These are phyloP conservation scores for Boletales sp. DNA, from an alignment of 768 basidiomycete genomes.

Conservation along the genomic window DNA sequence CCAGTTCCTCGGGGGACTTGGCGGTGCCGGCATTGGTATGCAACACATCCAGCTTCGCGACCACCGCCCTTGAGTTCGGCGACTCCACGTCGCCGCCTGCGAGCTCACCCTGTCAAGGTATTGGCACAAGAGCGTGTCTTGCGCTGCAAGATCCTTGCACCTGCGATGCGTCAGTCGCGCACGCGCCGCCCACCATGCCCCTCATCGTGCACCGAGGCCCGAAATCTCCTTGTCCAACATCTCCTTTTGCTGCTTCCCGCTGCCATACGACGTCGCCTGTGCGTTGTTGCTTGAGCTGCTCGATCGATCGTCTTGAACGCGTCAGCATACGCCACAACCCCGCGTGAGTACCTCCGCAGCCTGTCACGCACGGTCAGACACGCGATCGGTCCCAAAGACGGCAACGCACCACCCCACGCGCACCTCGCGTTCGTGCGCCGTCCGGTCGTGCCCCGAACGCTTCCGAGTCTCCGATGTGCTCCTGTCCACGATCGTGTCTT, in stretches of 20 bases:
- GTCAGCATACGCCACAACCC: conserved; percentile 51
- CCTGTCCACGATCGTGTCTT: conserved; percentile 80
- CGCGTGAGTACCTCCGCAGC: conserved; percentile 79
- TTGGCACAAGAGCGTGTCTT: conserved; percentile 74
- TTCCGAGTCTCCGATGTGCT: conserved; percentile 74
- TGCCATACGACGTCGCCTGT: conserved; percentile 32
- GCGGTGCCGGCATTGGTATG: conserved; percentile 14
- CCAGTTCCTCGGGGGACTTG: not conserved
- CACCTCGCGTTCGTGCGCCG: conserved; percentile 61
- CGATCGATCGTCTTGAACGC: no score
- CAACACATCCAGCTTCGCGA: conserved; percentile 27
- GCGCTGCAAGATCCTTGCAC: conserved; percentile 67
- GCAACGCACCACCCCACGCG: conserved; percentile 59
- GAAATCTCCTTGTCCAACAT: conserved; percentile 73
- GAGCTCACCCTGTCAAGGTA: conserved; percentile 82
- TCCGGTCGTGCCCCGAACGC: conserved; percentile 58
- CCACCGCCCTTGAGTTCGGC: conserved; percentile 28
- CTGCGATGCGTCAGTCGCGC: conserved; percentile 33
- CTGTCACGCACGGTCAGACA: conserved; percentile 25
- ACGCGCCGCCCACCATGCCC: not conserved
- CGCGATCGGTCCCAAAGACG: not conserved
- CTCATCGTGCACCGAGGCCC: conserved; percentile 68
- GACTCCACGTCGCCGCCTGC: conserved; percentile 57
- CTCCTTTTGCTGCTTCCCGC: conserved; percentile 79
- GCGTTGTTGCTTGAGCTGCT: no score